phyloP scores from a whole-genome alignment of 345 rosid species.

The Lepidium didymum region DNA sequence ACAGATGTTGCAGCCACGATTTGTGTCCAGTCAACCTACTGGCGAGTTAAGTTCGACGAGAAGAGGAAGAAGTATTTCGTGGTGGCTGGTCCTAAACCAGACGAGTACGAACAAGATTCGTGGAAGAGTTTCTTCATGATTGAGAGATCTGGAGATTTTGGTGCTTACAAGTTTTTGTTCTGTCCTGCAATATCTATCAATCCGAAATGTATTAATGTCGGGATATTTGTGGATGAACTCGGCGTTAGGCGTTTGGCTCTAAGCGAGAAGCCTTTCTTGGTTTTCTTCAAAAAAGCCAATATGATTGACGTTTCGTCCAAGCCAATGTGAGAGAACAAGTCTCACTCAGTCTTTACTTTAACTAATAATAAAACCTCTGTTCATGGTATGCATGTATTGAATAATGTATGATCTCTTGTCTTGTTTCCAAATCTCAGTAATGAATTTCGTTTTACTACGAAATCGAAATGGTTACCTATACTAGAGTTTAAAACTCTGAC shows the following conservation, averaged over 20 bases:
- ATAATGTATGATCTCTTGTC: no score
- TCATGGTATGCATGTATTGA: no score
- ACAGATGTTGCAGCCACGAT: conserved; percentile 24
- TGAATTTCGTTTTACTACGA: no score
- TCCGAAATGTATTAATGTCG: conserved; percentile 43
- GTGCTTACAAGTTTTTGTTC: conserved; percentile 49
- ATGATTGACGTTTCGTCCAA: conserved; percentile 6
- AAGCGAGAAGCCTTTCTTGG: conserved; percentile 40
- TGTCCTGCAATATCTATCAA: conserved; percentile 39
- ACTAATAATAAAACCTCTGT: background rate
- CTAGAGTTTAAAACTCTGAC: no score
- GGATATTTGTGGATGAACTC: conserved; percentile 35
- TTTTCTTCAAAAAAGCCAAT: conserved; percentile 47
- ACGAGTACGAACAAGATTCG: conserved; percentile 32
- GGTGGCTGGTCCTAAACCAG: conserved; percentile 38
- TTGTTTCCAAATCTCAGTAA: no score
- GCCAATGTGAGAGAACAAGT: background rate
- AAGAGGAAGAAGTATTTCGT: conserved; percentile 33
- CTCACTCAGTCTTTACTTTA: background rate
- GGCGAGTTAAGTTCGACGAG: conserved; percentile 41
- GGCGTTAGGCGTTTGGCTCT: conserved; percentile 45
- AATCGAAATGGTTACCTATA: no score
- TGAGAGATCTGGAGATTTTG: conserved; percentile 21
- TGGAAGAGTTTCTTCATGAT: conserved; percentile 53
- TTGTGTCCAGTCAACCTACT: conserved; percentile 39